Percentiles rank a stretch among this genome's conserved stretches.
phyloP scores from a whole-genome alignment of 139 green algal genomes.

The Chara braunii region DNA sequence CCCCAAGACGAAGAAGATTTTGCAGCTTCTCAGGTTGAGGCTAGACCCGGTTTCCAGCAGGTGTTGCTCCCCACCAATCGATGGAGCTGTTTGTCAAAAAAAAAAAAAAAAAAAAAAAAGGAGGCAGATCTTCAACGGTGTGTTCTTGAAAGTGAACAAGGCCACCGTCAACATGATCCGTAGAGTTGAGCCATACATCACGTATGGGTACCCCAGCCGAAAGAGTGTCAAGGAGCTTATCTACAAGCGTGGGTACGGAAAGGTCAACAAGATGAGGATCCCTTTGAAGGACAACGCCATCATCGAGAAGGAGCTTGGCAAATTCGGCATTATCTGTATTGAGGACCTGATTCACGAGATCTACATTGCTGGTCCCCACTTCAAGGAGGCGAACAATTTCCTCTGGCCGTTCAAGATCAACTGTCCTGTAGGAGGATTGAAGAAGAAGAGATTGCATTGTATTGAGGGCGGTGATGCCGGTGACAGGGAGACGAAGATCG shows the following conservation, averaged over 20 bases:
- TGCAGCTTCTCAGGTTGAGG: slow-evolving; percentile 92
- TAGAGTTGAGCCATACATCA: slow-evolving; percentile 94
- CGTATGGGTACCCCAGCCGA: slow-evolving; percentile 93
- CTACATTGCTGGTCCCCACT: slow-evolving; percentile 81
- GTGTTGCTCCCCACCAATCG: too few species aligned
- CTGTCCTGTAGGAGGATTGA: slow-evolving; percentile 68
- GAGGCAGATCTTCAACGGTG: slow-evolving; percentile 90
- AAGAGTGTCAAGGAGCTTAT: slow-evolving; percentile 97
- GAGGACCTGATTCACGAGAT: slow-evolving; percentile 99
- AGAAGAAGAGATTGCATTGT: slow-evolving; percentile 93
- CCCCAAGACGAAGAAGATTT: slow-evolving; percentile 93
- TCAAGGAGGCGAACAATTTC: slow-evolving; percentile 98
- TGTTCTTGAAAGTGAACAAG: slow-evolving; percentile 99
- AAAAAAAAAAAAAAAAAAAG: too few species aligned
- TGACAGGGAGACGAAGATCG: slow-evolving; percentile 95
- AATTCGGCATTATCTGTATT: slow-evolving; percentile 94
- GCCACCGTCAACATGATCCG: slow-evolving; percentile 91
- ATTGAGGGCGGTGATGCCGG: slow-evolving; percentile 94
- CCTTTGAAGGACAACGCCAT: slow-evolving; percentile 94
- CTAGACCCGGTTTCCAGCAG: too few species aligned
- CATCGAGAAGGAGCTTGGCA: slow-evolving; percentile 75
- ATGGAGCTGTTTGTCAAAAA: too few species aligned
- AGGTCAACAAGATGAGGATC: slow-evolving; percentile 87
- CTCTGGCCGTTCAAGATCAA: slow-evolving; percentile 97
- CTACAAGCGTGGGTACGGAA: slow-evolving; percentile 97